Conservation (phyloP, 177 flowering plant genomes). For the Tripterygium wilfordii region DNA sequence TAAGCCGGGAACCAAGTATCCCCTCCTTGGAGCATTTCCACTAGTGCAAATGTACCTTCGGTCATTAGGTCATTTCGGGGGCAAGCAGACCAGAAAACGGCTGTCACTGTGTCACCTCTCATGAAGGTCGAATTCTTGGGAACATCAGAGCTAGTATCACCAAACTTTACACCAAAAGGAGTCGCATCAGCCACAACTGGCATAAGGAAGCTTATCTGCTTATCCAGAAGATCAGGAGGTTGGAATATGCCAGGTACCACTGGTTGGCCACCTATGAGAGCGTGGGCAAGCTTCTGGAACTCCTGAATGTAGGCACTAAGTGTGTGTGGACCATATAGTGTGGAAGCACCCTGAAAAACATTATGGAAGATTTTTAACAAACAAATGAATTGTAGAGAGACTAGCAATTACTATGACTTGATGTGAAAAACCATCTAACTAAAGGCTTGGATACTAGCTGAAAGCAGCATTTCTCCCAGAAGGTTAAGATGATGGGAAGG, state of each 20-base stretch:
- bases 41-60: conserved; percentile 88
- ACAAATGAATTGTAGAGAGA: too few species aligned
- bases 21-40: conserved; percentile 59
- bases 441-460: too few species aligned
- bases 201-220: conserved; percentile 75
- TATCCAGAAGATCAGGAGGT: conserved; percentile 85
- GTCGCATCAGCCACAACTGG: conserved; percentile 80
- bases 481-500: too few species aligned
- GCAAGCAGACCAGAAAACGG: conserved; percentile 84
- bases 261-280: conserved; percentile 44
- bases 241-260: conserved; percentile 56
- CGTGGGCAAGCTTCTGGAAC: conserved; percentile 79
- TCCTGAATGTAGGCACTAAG: conserved; percentile 91
- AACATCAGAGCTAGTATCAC: conserved; percentile 64
- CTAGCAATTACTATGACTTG: too few species aligned
- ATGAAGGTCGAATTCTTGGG: conserved; percentile 70
- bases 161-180: conserved; percentile 73
- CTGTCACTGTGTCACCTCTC: conserved; percentile 59
- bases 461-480: too few species aligned
- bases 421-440: too few species aligned
- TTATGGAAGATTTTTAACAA: too few species aligned
- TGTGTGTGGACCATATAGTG: conserved; percentile 90
- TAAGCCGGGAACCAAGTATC: conserved; percentile 75
- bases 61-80: conserved; percentile 96
- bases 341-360: conserved; percentile 79